A percentile compares a stretch with the other conserved stretches of the same genome.
These are phyloP conservation scores for Tricladium varicosporioides DNA, from an alignment of 2,329 filamentous ascomycete species.

Conservation along the genomic window DNA sequence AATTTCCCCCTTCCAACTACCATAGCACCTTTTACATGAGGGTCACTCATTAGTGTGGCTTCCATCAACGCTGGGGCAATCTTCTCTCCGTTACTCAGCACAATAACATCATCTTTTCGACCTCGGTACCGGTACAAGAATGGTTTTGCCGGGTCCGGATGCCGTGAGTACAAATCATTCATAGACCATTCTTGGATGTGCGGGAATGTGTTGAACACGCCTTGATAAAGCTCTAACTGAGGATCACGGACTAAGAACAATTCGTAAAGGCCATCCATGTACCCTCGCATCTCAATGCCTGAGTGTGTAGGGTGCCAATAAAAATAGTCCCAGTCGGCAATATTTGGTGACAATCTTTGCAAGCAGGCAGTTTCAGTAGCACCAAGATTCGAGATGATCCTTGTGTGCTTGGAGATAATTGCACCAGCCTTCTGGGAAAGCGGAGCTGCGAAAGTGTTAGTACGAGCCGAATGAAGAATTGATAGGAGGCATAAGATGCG, in stretches of 20 bases:
- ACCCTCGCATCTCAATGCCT: slow-evolving; percentile 13
- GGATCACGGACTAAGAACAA: slow-evolving; percentile 14
- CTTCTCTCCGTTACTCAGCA: slow-evolving; percentile 41
- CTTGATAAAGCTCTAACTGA: slow-evolving; percentile 15
- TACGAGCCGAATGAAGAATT: neutral
- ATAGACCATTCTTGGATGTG: slow-evolving; percentile 18
- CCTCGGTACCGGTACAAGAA: slow-evolving; percentile 14
- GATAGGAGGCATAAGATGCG: neutral
- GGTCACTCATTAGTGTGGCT: slow-evolving; percentile 35
- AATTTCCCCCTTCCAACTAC: slow-evolving; percentile 34
- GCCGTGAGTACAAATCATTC: slow-evolving; percentile 17
- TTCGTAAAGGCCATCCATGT: slow-evolving; percentile 18
- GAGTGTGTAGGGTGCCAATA: slow-evolving; percentile 22
- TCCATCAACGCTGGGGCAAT: slow-evolving; percentile 42
- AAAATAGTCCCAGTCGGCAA: slow-evolving; percentile 27
- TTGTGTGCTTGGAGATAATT: slow-evolving; percentile 16
- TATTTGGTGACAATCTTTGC: slow-evolving; percentile 13
- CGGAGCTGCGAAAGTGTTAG: slow-evolving; percentile 14
- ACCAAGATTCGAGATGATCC: slow-evolving; percentile 21
- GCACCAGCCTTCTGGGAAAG: slow-evolving; percentile 20
- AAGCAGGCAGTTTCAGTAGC: slow-evolving; percentile 24
- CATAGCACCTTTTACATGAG: slow-evolving; percentile 34
- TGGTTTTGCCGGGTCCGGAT: slow-evolving; percentile 17
- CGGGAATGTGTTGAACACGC: slow-evolving; percentile 19
- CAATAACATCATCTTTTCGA: slow-evolving; percentile 11